These are phyloP conservation scores for Clathrospora elynae DNA, from an alignment of 2,329 filamentous ascomycete species.

Conservation along the genomic window DNA sequence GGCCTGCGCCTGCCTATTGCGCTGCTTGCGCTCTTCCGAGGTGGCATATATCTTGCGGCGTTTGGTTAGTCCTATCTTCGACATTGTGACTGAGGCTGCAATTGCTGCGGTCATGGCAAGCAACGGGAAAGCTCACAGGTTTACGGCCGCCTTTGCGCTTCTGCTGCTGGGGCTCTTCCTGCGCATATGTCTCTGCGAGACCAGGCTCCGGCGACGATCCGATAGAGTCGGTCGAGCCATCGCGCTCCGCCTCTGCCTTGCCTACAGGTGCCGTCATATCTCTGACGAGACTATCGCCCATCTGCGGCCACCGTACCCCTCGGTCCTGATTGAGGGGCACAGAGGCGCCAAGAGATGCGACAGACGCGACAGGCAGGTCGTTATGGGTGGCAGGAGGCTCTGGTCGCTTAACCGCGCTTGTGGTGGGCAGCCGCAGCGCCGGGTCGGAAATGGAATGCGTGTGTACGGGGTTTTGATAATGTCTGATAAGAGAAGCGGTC, in stretches of 20 bases:
- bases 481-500: constrained; percentile 49
- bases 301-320: constrained; percentile 55
- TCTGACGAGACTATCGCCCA: constrained; percentile 55
- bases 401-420: constrained; percentile 47
- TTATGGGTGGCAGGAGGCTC: constrained; percentile 33
- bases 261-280: constrained; percentile 53
- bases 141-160: constrained; percentile 98
- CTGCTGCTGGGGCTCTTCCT: constrained; percentile 60
- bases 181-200: constrained; percentile 48
- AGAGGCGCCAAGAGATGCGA: constrained; percentile 41
- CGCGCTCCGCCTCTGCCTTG: constrained; percentile 53
- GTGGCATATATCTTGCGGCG: constrained; percentile 88
- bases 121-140: constrained; percentile 69
- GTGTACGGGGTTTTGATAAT: constrained; percentile 50
- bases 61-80: constrained; percentile 48
- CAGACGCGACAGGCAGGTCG: constrained; percentile 40
- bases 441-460: constrained; percentile 41
- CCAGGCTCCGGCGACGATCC: constrained; percentile 57
- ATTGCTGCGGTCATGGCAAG: constrained; percentile 30
- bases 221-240: constrained; percentile 55
- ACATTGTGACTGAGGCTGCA: constrained; percentile 37
- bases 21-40: constrained; percentile 96
- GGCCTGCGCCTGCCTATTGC: constrained; percentile 95
- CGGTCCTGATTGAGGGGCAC: constrained; percentile 46
- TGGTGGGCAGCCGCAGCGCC: constrained; percentile 41